Evolutionary conservation across 257 asterid genomes (phyloP).

Genomic region (Pogostemon cablin): DNA sequence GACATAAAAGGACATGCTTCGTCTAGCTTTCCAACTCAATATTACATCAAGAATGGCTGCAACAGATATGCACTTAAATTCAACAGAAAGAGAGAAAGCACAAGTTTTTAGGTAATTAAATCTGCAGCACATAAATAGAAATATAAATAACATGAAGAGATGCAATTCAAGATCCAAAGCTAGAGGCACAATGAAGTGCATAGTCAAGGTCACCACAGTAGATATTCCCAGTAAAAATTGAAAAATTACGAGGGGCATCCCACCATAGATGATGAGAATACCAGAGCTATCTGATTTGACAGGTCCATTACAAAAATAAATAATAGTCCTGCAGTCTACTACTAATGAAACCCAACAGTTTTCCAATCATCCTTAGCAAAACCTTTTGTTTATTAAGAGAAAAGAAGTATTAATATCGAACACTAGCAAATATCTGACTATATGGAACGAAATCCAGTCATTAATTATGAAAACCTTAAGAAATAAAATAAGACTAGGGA

Average conservation of each 20-base stretch:
- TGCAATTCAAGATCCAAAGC: slow-evolving; percentile 17
- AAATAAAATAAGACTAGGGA: slow-evolving; percentile 1
- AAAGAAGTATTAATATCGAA: not conserved
- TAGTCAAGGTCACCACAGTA: not conserved
- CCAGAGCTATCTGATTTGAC: not conserved
- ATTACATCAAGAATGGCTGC: slow-evolving; percentile 92
- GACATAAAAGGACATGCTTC: slow-evolving; percentile 88
- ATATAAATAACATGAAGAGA: slow-evolving; percentile 7
- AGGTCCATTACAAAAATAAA: not conserved
- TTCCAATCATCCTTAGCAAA: not conserved
- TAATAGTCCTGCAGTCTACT: slow-evolving; percentile 1
- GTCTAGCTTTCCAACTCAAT: slow-evolving; percentile 87
- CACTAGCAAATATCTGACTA: not conserved
- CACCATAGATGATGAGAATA: not conserved
- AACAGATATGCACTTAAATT: slow-evolving; percentile 31
- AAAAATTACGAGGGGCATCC: slow-evolving; percentile 2
- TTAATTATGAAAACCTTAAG: not conserved
- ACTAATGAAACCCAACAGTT: not conserved
- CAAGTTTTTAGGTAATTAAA: slow-evolving; percentile 10
- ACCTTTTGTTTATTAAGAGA: slow-evolving; percentile 3
- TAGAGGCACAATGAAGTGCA: slow-evolving; percentile 20
- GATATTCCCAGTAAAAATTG: slow-evolving; percentile 11
- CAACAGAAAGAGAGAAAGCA: slow-evolving; percentile 20
- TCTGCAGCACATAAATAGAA: slow-evolving; percentile 2
- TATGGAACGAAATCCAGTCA: not conserved